A percentile compares a stretch with the other conserved stretches of the same genome.
phyloP scores from a whole-genome alignment of 1,284 basidiomycete genomes.

The Cryptococcus sp. region DNA sequence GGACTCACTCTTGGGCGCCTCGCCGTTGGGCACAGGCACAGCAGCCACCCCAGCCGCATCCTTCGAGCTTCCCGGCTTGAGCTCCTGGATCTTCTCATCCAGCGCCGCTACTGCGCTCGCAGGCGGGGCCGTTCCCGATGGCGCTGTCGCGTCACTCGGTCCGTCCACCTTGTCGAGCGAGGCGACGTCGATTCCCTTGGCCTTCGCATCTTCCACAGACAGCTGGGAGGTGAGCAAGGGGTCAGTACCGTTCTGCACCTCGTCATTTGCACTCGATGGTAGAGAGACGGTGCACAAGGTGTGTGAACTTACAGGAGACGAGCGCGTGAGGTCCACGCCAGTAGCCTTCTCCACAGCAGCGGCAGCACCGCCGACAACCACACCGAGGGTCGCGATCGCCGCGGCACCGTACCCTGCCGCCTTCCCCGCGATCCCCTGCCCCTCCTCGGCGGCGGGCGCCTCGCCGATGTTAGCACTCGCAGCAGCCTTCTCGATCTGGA shows the following conservation, averaged over 20 bases:
- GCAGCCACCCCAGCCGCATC: conserved; percentile 9
- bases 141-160: conserved; percentile 27
- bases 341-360: conserved; percentile 36
- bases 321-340: conserved; percentile 41
- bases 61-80: conserved; percentile 23
- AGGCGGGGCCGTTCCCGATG: conserved; percentile 29
- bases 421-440: conserved; percentile 20
- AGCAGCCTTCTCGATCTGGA: conserved; percentile 31
- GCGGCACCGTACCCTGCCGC: conserved; percentile 29
- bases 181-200: conserved; percentile 41
- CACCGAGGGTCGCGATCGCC: conserved; percentile 33
- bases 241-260: conserved; percentile 11
- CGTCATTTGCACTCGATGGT: neutral
- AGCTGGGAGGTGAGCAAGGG: conserved; percentile 15
- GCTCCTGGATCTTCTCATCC: conserved; percentile 36
- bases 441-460: conserved; percentile 18
- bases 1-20: conserved; percentile 26
- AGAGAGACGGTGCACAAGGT: neutral
- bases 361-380: conserved; percentile 26
- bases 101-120: conserved; percentile 34
- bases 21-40: conserved; percentile 21
- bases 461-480: conserved; percentile 31
- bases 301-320: conserved; percentile 34
- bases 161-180: conserved; percentile 30
- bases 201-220: conserved; percentile 43